Base-by-base conservation (phyloP, 768 basidiomycete genomes). In the Mycena rebaudengoi region DNA sequence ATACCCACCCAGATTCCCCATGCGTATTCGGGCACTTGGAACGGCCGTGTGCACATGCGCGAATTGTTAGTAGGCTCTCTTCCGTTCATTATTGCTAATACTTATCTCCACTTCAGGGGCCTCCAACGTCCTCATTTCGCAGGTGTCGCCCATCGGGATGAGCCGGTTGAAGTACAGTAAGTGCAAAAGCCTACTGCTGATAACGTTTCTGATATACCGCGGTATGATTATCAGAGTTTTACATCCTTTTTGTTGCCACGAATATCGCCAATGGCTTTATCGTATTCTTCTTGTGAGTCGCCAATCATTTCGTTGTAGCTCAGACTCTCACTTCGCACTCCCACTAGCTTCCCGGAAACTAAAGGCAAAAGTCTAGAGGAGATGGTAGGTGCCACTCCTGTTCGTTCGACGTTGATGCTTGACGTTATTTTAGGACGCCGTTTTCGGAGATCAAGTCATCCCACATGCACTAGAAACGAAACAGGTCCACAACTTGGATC, bases 1-100 rank as follows among this genome's bases (percentile, higher is more conserved):
- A 13, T 39, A 2, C 84, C 85, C 69, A 78, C 81, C 13, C 61
- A 83, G 83, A 63, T 85, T 82, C 76, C 84, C 83, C 14, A 84
- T 85, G 83, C 81, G 81, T 23, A 82, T 86, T 12, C 83, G 86
- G 7, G 82, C 82, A 49, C 84, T 60, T 16, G 66, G 66, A 21
- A 67, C 66, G 18, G 45, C 66, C 0, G 66, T 67, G 26, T 67
- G 66, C n/a, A 67, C 66, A 37, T 67, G 66, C 57, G 66, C 66
- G 12, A 67, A 67, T 45, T 67, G 66, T 62, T 1, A n/a, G 60
- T 26, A 5, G 6, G 1, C 21, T 11, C 39, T 16, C n/a, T 20
- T 10, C 0, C 20, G 41, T 13, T 16, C 30, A 20, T 28, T 11
- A 2, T 41, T 37, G 10, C 11, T 41, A 12, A 7, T 39, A 32